Percentiles rank a stretch among this genome's conserved stretches.
phyloP scores from a whole-genome alignment of 139 green algal genomes.

The Picochlorum sp. region DNA sequence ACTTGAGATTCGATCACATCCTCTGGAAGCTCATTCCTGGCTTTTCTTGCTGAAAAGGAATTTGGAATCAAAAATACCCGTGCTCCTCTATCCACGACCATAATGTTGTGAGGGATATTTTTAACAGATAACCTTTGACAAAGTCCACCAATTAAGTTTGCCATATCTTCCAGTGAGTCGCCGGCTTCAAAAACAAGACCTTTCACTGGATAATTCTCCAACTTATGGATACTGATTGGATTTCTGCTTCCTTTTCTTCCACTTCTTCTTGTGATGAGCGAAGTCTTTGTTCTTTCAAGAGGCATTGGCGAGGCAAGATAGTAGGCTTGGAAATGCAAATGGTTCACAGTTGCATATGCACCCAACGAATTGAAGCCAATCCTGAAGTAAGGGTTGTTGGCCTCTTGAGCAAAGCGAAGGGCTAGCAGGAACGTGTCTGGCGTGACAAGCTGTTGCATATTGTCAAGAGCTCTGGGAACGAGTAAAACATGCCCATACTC shows the following conservation, averaged over 20 bases:
- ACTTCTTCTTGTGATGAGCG: slow-evolving; percentile 11
- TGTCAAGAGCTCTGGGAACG: slow-evolving; percentile 71
- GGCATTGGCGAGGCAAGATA: slow-evolving; percentile 71
- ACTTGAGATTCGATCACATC: slow-evolving; percentile 59
- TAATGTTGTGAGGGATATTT: slow-evolving; percentile 94
- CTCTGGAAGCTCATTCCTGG: slow-evolving; percentile 46
- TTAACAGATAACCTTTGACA: slow-evolving; percentile 53
- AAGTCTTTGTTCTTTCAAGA: slow-evolving; percentile 69
- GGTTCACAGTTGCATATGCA: slow-evolving; percentile 97
- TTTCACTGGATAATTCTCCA: slow-evolving; percentile 76
- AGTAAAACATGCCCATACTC: slow-evolving; percentile 98
- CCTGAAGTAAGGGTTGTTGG: slow-evolving; percentile 82
- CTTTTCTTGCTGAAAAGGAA: slow-evolving; percentile 73
- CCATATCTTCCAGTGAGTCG: slow-evolving; percentile 39
- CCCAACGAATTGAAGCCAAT: slow-evolving; percentile 95
- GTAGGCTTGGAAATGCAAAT: slow-evolving; percentile 95
- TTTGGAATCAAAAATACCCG: slow-evolving; percentile 84
- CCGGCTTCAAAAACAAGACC: slow-evolving; percentile 80
- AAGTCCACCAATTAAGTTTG: slow-evolving; percentile 43
- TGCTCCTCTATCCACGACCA: slow-evolving; percentile 78
- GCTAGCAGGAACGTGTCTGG: slow-evolving; percentile 56
- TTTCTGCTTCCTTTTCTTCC: neutral
- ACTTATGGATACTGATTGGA: slow-evolving; percentile 38
- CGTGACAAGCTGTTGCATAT: slow-evolving; percentile 49
- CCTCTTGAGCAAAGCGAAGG: slow-evolving; percentile 78